Evolutionary conservation across 805 yeast species (phyloP).

Genomic region (Wickerhamomyces subpelliculosus): DNA sequence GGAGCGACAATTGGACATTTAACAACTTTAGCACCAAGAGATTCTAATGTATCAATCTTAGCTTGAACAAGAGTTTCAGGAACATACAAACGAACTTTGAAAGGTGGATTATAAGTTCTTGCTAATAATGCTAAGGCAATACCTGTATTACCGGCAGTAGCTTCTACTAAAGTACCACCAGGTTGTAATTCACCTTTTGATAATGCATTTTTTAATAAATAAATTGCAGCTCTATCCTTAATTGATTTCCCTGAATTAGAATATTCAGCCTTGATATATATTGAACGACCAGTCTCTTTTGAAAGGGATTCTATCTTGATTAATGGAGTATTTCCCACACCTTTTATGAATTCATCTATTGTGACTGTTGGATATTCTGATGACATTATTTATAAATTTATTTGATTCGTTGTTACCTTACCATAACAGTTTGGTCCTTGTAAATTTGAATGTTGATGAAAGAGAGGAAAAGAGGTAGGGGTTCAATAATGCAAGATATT

Average conservation of each 20-base stretch:
- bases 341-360: constrained; percentile 12
- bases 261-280: constrained; percentile 68
- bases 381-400: constrained; percentile 1
- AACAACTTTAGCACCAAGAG: constrained; percentile 56
- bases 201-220: constrained; percentile 59
- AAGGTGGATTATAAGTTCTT: constrained; percentile 18
- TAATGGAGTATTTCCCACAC: constrained; percentile 67
- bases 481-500: too few species aligned
- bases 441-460: too few species aligned
- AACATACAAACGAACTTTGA: constrained; percentile 62
- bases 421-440: too few species aligned
- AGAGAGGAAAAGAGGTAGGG: too few species aligned
- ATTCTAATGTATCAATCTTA: constrained; percentile 49
- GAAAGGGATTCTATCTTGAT: constrained; percentile 57
- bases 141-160: constrained; percentile 85
- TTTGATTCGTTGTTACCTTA: too few species aligned
- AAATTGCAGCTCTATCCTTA: constrained; percentile 72
- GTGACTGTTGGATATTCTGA: constrained; percentile 10
- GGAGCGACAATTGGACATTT: constrained; percentile 62
- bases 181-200: constrained; percentile 43
- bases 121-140: constrained; percentile 71
- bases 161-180: constrained; percentile 68
- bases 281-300: constrained; percentile 58
- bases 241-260: constrained; percentile 80
- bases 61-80: constrained; percentile 75